Base-by-base conservation (phyloP, 2,329 filamentous ascomycete species). In the Claviceps capensis region DNA sequence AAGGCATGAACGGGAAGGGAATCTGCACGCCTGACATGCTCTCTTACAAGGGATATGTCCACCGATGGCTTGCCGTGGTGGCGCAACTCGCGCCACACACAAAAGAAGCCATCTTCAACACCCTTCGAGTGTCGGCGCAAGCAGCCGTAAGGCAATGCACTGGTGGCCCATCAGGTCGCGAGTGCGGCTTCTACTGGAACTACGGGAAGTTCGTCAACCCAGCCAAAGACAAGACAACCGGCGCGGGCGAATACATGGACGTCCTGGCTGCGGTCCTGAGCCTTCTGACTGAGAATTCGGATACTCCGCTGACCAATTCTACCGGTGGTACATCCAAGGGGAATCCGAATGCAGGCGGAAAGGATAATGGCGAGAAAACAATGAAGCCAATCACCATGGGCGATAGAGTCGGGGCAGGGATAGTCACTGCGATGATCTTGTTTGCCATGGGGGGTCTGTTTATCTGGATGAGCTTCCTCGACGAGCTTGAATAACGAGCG, bases 21-120 rank as follows among this genome's bases (percentile, higher is more conserved):
- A 74, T 68, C 22, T 91, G 86, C 70, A 82, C 82, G 14, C 65
- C 76, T 73, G 59, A 84, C 88, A 67, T 72, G 41, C 41, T 50
- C 8, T 50, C 48, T 7, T 50, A 23, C 48, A 45, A 50, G 26
- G 41, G 26, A 19, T 72, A 77, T 45, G 65, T 83, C 16, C 68
- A 75, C 23, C 72, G 75, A 19, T 79, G 76, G 72, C 71, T 82
- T 57, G 72, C 73, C 14, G 67, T 71, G 38, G 71, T 73, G 2
- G 69, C 72, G 2, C 68, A 77, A 52, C 57, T 82, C 34, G 77
- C 77, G 1, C 79, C 80, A 0, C 74, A 71, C 45, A 78, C 75
- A 1, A 62, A 65, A 23, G 63, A 69, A 3, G 61, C 60, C 8
- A 75, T 83, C 52, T 65, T 72, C 51, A 69, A 74, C 1, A 71